Percentiles rank a stretch among this genome's conserved stretches.
These are phyloP conservation scores for Paramyrothecium roridum DNA, from an alignment of 2,329 filamentous ascomycete genomes.

Conservation along the genomic window DNA sequence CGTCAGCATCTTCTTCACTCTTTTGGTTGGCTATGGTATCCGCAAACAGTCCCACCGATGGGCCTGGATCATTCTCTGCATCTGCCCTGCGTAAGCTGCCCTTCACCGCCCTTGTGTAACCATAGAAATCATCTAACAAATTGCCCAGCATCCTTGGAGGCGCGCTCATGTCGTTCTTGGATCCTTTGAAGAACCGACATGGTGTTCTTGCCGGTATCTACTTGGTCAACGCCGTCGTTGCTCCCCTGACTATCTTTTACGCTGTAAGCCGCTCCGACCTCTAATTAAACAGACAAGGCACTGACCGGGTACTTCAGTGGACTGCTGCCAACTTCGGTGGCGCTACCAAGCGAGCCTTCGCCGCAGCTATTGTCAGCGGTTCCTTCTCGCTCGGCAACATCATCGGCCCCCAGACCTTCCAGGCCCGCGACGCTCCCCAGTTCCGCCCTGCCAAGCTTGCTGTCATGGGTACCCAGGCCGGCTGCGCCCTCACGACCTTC, in stretches of 20 bases:
- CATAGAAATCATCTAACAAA: not conserved
- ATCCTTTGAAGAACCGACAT: slow-evolving; percentile 36
- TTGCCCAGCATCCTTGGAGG: slow-evolving; percentile 41
- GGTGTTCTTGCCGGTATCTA: slow-evolving; percentile 48
- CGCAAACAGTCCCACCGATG: slow-evolving; percentile 44
- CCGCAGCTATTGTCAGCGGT: slow-evolving; percentile 44
- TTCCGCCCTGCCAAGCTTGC: slow-evolving; percentile 53
- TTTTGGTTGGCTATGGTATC: slow-evolving; percentile 45
- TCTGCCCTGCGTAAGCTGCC: slow-evolving; percentile 40
- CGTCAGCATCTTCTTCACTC: slow-evolving; percentile 49
- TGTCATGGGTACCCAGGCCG: slow-evolving; percentile 49
- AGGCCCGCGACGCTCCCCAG: slow-evolving; percentile 45
- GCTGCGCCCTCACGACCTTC: slow-evolving; percentile 36
- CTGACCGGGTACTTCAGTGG: slow-evolving; percentile 25
- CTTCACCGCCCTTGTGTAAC: not conserved
- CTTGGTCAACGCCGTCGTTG: slow-evolving; percentile 47
- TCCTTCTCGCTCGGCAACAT: slow-evolving; percentile 53
- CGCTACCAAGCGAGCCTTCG: slow-evolving; percentile 49
- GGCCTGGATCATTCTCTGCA: slow-evolving; percentile 46
- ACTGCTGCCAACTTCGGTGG: slow-evolving; percentile 49
- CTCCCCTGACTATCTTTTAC: slow-evolving; percentile 42
- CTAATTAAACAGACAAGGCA: accelerated
- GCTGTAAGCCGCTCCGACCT: slow-evolving; percentile 24
- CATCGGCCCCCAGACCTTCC: slow-evolving; percentile 56
- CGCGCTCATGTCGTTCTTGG: slow-evolving; percentile 49